Evolutionary conservation across 192 early-diverging fungal genomes (phyloP).

Genomic region (Geranomyces michiganensis): DNA sequence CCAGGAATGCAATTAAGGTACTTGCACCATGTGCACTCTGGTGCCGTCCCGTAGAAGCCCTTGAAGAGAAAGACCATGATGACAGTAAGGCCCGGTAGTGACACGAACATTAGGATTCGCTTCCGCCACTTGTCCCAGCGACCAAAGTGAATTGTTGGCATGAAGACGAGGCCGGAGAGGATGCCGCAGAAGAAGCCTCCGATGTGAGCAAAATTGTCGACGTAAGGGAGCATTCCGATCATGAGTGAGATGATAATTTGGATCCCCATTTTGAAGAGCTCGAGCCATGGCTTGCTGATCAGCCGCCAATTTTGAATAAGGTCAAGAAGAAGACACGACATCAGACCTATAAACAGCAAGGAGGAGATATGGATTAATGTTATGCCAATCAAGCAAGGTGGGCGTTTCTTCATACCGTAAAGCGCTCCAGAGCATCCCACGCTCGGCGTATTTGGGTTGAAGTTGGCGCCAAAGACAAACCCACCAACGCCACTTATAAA

Average conservation of each 20-base stretch:
- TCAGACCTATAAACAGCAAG: conserved; percentile 57
- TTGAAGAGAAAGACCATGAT: conserved; percentile 39
- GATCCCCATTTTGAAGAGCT: conserved; percentile 68
- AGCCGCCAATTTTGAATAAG: conserved; percentile 77
- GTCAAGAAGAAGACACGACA: conserved; percentile 78
- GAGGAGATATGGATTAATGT: not conserved
- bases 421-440: conserved; percentile 60
- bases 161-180: conserved; percentile 68
- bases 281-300: conserved; percentile 63
- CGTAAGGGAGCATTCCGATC: conserved; percentile 73
- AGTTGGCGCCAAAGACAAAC: conserved; percentile 78
- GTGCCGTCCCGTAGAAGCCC: conserved; percentile 38
- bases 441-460: conserved; percentile 56
- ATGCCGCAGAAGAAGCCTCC: conserved; percentile 75
- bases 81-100: conserved; percentile 38
- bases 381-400: not conserved
- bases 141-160: conserved; percentile 67
- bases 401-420: conserved; percentile 47
- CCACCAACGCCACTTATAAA: conserved; percentile 73
- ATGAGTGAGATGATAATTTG: conserved; percentile 68
- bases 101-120: conserved; percentile 34
- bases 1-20: conserved; percentile 60
- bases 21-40: conserved; percentile 49
- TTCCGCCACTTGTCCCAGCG: conserved; percentile 51
- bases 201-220: conserved; percentile 89